These are phyloP conservation scores for Dictyostelium firmibasis DNA, from an alignment of 78 protist species.

Conservation along the genomic window DNA sequence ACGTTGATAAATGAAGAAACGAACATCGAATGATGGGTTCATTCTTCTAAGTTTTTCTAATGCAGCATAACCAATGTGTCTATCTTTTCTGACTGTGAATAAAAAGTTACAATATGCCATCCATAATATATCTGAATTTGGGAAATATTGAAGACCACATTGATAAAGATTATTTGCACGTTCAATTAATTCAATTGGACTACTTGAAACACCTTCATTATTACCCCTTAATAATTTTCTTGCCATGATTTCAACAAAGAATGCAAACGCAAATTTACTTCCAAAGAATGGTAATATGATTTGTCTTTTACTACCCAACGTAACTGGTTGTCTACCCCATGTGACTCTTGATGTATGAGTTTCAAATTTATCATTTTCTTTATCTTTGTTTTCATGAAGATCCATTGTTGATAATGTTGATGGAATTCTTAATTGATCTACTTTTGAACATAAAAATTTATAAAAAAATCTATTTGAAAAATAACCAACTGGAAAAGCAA, in stretches of 20 bases:
- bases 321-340: background rate
- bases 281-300: slow-evolving; percentile 27
- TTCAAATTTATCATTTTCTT: background rate
- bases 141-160: slow-evolving; percentile 75
- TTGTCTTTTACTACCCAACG: slow-evolving; percentile 35
- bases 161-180: slow-evolving; percentile 53
- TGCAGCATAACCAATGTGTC: slow-evolving; percentile 75
- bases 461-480: slow-evolving; percentile 1
- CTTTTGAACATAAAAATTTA: background rate
- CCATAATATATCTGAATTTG: slow-evolving; percentile 39
- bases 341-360: background rate
- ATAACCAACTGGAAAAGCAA: slow-evolving; percentile 42
- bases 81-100: slow-evolving; percentile 59
- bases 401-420: background rate
- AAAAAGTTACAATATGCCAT: slow-evolving; percentile 67
- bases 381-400: background rate
- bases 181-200: too few relatives aligned
- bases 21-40: slow-evolving; percentile 48
- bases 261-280: background rate
- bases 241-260: too few relatives aligned
- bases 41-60: slow-evolving; percentile 50
- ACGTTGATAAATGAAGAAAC: slow-evolving; percentile 62
- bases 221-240: background rate
- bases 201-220: slow-evolving; percentile 2
- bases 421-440: background rate